Conservation (phyloP, 2,329 filamentous ascomycete genomes). For the Pleoardoris graminearum region DNA sequence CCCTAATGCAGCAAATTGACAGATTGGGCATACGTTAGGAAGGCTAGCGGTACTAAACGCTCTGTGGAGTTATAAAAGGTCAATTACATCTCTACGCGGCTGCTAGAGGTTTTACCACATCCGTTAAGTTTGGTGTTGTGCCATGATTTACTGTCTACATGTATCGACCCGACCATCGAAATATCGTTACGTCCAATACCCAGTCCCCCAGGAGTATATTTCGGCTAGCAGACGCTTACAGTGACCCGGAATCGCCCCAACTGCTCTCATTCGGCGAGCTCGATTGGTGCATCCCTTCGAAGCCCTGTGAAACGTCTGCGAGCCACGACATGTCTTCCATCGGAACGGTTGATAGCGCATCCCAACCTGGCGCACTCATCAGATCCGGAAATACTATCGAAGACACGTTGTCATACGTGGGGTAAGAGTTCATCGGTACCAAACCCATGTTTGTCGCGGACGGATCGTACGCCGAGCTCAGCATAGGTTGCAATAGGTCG, state of each 20-base stretch:
- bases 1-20: neutral
- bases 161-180: no score
- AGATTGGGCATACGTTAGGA: no score
- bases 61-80: no score
- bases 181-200: no score
- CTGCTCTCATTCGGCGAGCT: slow-evolving; percentile 26
- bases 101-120: no score
- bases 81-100: no score
- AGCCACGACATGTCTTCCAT: slow-evolving; percentile 31
- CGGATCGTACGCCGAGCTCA: neutral
- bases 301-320: slow-evolving; percentile 24
- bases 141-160: no score
- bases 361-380: slow-evolving; percentile 34
- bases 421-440: slow-evolving; percentile 23
- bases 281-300: slow-evolving; percentile 22
- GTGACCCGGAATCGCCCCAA: slow-evolving; percentile 1
- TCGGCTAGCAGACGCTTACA: neutral
- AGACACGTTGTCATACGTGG: slow-evolving; percentile 20
- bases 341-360: slow-evolving; percentile 31
- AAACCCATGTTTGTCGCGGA: slow-evolving; percentile 21
- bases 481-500: neutral
- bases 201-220: no score
- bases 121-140: no score
- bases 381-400: slow-evolving; percentile 31
- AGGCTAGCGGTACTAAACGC: no score